These are phyloP conservation scores for Russula sp. DNA, from an alignment of 768 basidiomycete genomes.

Conservation along the genomic window DNA sequence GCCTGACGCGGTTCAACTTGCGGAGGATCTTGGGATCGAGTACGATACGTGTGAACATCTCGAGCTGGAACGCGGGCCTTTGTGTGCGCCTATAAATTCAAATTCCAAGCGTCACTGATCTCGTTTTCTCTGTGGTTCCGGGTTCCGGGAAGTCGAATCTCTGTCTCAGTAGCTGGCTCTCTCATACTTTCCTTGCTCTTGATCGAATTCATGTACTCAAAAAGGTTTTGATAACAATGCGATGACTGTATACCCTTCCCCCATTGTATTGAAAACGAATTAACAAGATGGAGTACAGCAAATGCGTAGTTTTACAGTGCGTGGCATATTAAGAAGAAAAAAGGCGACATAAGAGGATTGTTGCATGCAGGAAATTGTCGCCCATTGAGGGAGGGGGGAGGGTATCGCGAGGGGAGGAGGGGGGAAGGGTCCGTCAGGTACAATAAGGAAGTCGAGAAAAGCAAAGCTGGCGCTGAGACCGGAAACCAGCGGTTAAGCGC, in stretches of 20 bases:
- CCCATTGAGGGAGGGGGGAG: neutral
- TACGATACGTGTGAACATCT: conserved; percentile 65
- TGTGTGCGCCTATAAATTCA: conserved; percentile 34
- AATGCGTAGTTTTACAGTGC: conserved; percentile 19
- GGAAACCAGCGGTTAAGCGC: conserved; percentile 6
- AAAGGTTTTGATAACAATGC: neutral
- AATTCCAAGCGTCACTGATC: conserved; percentile 7
- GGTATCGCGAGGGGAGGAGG: neutral
- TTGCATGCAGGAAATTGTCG: neutral
- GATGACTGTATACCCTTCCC: neutral
- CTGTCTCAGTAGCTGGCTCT: neutral
- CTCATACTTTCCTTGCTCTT: neutral
- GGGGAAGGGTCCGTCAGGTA: conserved; percentile 1
- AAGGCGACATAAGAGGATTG: neutral
- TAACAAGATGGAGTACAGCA: conserved; percentile 13
- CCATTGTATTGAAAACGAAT: conserved; percentile 12
- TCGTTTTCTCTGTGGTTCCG: neutral
- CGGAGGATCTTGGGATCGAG: conserved; percentile 79
- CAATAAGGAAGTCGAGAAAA: neutral
- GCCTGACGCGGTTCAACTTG: conserved; percentile 54
- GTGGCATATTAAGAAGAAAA: conserved; percentile 5
- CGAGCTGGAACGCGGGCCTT: conserved; percentile 52
- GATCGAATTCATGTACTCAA: no score
- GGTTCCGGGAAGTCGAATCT: neutral
- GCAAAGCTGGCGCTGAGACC: conserved; percentile 8